phyloP scores from a whole-genome alignment of 352 stramenopile genomes.

The Hyaloperonospora arabidopsidis region DNA sequence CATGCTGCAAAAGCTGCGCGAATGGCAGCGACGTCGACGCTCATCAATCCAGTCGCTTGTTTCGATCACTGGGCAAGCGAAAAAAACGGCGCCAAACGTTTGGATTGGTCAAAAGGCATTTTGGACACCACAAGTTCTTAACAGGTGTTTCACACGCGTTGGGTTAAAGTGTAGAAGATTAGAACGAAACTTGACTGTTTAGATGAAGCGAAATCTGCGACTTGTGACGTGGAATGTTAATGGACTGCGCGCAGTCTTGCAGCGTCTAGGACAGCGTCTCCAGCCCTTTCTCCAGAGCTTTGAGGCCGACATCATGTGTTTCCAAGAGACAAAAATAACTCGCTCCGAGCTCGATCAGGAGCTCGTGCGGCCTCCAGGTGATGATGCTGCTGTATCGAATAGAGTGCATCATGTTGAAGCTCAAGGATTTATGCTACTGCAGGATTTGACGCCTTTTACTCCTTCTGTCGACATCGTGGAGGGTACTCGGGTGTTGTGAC shows the following conservation, averaged over 20 bases:
- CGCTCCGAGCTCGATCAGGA: conserved; percentile 75
- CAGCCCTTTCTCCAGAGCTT: conserved; percentile 46
- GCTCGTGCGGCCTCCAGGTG: conserved; percentile 54
- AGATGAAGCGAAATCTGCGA: conserved; percentile 25
- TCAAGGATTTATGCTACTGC: conserved; percentile 5
- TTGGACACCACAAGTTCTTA: neutral
- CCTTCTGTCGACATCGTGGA: conserved; percentile 53
- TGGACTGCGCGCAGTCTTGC: conserved; percentile 66
- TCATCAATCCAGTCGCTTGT: conserved; percentile 23
- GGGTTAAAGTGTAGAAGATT: neutral
- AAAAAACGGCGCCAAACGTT: conserved; percentile 31
- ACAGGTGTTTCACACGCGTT: too few species aligned
- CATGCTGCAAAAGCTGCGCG: conserved; percentile 61
- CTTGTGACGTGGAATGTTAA: conserved; percentile 86
- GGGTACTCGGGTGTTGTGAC: conserved; percentile 80
- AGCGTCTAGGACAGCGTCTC: conserved; percentile 44
- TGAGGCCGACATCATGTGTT: conserved; percentile 65
- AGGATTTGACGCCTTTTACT: conserved; percentile 82
- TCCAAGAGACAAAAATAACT: conserved; percentile 85
- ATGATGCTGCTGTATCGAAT: neutral
- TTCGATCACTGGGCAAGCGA: too few species aligned
- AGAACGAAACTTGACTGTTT: neutral
- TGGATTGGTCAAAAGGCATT: conserved; percentile 29
- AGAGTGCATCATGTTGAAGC: conserved; percentile 4
- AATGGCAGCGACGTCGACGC: conserved; percentile 48